phyloP scores from a whole-genome alignment of 2,329 filamentous ascomycete genomes.

The Nothomitra cinnamomea region DNA sequence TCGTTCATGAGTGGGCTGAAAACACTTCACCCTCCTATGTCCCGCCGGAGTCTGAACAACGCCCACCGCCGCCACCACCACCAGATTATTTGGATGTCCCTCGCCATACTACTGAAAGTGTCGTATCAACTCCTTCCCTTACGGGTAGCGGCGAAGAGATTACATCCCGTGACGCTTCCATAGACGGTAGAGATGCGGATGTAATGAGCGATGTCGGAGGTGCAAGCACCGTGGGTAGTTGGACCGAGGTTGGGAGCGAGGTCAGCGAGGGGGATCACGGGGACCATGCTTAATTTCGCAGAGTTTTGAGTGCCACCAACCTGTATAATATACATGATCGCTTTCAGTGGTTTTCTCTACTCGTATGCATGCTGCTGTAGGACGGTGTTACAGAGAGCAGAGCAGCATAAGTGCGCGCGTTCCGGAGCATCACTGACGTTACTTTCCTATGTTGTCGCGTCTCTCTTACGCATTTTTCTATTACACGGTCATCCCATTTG shows the following conservation, averaged over 20 bases:
- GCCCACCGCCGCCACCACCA: not conserved
- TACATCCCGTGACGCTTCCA: not conserved
- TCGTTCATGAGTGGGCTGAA: conserved; percentile 7
- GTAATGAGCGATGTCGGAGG: conserved; percentile 12
- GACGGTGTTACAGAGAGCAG: too few relatives aligned
- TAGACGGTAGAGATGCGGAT: not conserved
- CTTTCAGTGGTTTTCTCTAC: too few relatives aligned
- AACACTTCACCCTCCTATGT: conserved; percentile 5
- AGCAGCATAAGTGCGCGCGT: too few relatives aligned
- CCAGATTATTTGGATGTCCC: not conserved
- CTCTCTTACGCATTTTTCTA: too few relatives aligned
- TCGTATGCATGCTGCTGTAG: too few relatives aligned
- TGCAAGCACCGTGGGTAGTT: conserved; percentile 23
- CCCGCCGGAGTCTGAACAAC: not conserved
- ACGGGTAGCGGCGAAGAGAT: conserved; percentile 3
- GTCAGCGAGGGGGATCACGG: conserved; percentile 23
- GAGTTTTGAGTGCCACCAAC: not conserved
- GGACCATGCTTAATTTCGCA: conserved; percentile 6
- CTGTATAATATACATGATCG: not conserved
- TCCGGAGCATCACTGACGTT: too few relatives aligned
- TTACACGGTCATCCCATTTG: too few relatives aligned
- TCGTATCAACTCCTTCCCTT: not conserved
- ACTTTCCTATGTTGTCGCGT: too few relatives aligned
- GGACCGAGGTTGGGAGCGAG: conserved; percentile 28
- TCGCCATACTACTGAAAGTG: not conserved